These are phyloP conservation scores for Colletotrichum echinochloae DNA, from an alignment of 2,329 filamentous ascomycete genomes.

Conservation along the genomic window DNA sequence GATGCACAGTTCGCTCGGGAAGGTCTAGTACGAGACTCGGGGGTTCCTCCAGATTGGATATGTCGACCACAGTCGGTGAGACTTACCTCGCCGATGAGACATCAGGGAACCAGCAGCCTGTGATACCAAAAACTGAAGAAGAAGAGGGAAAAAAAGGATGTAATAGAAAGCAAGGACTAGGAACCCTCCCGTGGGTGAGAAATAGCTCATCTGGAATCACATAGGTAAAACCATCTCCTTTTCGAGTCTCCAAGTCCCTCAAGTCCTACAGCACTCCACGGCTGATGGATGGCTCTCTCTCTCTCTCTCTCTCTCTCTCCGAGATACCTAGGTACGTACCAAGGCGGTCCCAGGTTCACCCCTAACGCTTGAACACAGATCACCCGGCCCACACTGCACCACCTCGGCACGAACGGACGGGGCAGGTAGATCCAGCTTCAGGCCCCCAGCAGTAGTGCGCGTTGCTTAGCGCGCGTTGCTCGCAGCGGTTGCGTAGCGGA, in stretches of 20 bases:
- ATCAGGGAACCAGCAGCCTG: background rate
- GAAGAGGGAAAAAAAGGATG: background rate
- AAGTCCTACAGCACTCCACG: slow-evolving; percentile 7
- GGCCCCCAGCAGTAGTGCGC: slow-evolving; percentile 6
- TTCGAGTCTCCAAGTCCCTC: background rate
- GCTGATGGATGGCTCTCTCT: background rate
- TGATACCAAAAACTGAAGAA: background rate
- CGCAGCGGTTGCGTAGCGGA: slow-evolving; percentile 30
- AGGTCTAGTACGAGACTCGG: background rate
- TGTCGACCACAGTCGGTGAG: background rate
- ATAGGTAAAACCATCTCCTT: background rate
- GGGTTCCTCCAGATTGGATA: background rate
- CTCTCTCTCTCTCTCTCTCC: too few species aligned
- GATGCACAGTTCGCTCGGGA: slow-evolving; percentile 22
- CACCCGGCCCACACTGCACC: slow-evolving; percentile 26
- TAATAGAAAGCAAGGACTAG: background rate
- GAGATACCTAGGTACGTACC: background rate
- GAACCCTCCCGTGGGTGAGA: background rate
- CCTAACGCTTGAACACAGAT: slow-evolving; percentile 14
- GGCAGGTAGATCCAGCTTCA: background rate
- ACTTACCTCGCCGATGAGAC: background rate
- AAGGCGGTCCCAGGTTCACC: slow-evolving; percentile 28
- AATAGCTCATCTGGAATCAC: slow-evolving; percentile 6
- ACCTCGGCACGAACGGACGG: slow-evolving; percentile 5
- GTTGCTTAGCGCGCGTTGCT: slow-evolving; percentile 24